A percentile compares a stretch with the other conserved stretches of the same genome.
These are phyloP conservation scores for Sugiyamaella floridensis DNA, from an alignment of 805 yeast species.

Conservation along the genomic window DNA sequence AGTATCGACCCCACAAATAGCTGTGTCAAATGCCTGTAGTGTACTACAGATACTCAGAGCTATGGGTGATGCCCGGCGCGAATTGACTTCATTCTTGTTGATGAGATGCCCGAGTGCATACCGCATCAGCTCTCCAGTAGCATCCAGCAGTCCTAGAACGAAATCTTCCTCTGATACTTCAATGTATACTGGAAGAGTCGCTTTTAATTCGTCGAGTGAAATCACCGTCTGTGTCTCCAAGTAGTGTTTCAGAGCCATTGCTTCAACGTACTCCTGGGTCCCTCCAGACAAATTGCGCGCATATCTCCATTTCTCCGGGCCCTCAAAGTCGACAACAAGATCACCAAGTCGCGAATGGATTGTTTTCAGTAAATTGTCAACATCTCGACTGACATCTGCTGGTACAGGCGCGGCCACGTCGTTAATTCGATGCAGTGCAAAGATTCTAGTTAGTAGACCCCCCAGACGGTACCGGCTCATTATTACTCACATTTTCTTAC, in stretches of 20 bases:
- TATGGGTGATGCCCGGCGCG: constrained; percentile 7
- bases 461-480: neutral
- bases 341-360: constrained; percentile 3
- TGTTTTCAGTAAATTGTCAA: neutral
- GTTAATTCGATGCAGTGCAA: constrained; percentile 1
- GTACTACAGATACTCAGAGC: constrained; percentile 11
- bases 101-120: constrained; percentile 30
- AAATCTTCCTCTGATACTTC: constrained; percentile 29
- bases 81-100: neutral
- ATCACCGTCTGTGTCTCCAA: constrained; percentile 15
- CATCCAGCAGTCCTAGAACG: constrained; percentile 37
- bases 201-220: neutral
- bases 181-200: constrained; percentile 4
- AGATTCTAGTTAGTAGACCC: neutral
- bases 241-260: constrained; percentile 20
- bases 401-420: neutral
- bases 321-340: constrained; percentile 7
- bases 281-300: constrained; percentile 19
- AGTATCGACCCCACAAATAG: constrained; percentile 8
- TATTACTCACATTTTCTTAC: constrained; percentile 31
- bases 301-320: constrained; percentile 13
- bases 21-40: constrained; percentile 13
- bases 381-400: neutral
- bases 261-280: constrained; percentile 26
- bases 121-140: constrained; percentile 40